Base-by-base conservation (phyloP, 257 asterid genomes). In the Mentha longifolia region DNA sequence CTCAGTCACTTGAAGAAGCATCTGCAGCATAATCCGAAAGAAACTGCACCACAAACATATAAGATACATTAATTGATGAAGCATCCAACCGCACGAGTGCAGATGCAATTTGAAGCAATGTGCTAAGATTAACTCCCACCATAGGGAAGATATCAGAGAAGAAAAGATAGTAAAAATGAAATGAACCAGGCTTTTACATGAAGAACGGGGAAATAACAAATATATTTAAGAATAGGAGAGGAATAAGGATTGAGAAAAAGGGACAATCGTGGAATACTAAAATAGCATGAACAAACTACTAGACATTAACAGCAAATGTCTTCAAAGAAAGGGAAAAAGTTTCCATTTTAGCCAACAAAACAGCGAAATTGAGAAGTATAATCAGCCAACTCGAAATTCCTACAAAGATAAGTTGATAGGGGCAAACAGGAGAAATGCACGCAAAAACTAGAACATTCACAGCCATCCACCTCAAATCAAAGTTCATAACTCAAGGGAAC, bases 71-170 rank as follows among this genome's bases (percentile, higher is more conserved):
- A n/a, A 56, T 46, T 30, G 14, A 60, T 14, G 19, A 45, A 14
- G 37, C 47, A 52, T 52, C 49, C 20, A 52, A 28, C 20, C 41
- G 43, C 15, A 65, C 45, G 28, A 45, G 15, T 20, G 13, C 57
- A 56, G 43, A 56, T 56, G 73, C 15, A 57, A 58, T 33, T 47
- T 60, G 49, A 57, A 30, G 57, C 39, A 14, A 65, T 7, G 46
- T 65, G 60, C 71, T 65, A 47, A 30, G n/a, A 35, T 9, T 65
- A 14, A 2, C 7, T 0, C 17, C 22, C 39, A 65, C 16, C 28
- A 15, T 14, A 30, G 28, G 41, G 7, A 33, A 33, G 70, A 45
- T 6, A 45, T 15, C 47, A 25, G 16, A 45, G 42, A 46, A 22
- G 3, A 42, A 14, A 49, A 46, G 33, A 17, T 13, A 47, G 16